Evolutionary conservation across 2,329 filamentous ascomycete genomes (phyloP).

Genomic region (Nemania sp.): DNA sequence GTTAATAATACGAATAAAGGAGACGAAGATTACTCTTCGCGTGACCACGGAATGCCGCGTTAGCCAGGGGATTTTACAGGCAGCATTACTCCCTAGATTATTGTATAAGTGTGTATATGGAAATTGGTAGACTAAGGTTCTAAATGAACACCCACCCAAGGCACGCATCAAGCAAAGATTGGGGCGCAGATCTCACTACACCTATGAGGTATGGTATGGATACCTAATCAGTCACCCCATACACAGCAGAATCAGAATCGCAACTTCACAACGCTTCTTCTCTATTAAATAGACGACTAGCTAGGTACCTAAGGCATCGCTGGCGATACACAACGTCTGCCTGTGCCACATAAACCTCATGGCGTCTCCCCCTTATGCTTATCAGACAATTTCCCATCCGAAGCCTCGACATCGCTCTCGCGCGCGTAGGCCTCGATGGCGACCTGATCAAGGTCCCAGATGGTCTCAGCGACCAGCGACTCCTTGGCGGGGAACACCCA

Average conservation of each 20-base stretch:
- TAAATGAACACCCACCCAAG: no score
- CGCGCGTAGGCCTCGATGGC: conserved; percentile 32
- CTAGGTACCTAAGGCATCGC: neutral
- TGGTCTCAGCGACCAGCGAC: conserved; percentile 50
- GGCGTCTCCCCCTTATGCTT: neutral
- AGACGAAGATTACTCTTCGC: neutral
- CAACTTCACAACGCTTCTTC: neutral
- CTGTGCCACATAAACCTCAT: neutral
- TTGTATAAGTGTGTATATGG: no score
- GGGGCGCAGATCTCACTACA: neutral
- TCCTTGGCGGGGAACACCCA: conserved; percentile 54
- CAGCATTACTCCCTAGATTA: no score
- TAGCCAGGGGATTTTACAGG: no score
- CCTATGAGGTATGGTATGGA: no score
- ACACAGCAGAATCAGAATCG: neutral
- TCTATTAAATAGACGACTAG: neutral
- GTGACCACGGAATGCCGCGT: neutral
- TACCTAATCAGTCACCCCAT: no score
- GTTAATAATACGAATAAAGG: conserved; percentile 15
- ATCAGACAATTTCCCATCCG: conserved; percentile 6
- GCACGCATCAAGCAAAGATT: neutral
- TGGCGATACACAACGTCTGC: neutral
- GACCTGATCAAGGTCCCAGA: conserved; percentile 43
- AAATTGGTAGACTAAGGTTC: no score
- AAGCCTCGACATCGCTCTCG: conserved; percentile 25